These are phyloP conservation scores for Blastobotrys attinorum DNA, from an alignment of 805 yeast genomes.

Conservation along the genomic window DNA sequence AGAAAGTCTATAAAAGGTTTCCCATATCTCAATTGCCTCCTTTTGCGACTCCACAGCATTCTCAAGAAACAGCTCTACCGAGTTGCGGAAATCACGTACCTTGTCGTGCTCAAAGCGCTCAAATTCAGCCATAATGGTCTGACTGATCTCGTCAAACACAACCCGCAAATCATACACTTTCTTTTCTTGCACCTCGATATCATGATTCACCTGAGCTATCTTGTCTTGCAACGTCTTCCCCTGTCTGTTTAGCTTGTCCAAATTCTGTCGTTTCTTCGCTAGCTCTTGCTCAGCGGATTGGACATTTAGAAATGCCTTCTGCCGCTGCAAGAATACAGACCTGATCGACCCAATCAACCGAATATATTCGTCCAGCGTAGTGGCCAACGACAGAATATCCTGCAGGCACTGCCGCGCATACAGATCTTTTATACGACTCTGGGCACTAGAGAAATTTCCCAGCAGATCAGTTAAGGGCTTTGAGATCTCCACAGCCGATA, in stretches of 20 bases:
- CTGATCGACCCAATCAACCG: conserved; percentile 70
- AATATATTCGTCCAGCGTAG: conserved; percentile 80
- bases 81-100: conserved; percentile 75
- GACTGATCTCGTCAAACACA: conserved; percentile 56
- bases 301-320: conserved; percentile 43
- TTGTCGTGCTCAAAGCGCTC: conserved; percentile 63
- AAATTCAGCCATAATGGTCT: conserved; percentile 60
- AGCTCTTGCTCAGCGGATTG: conserved; percentile 40
- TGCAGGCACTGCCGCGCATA: conserved; percentile 73
- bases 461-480: conserved; percentile 56
- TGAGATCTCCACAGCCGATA: conserved; percentile 71
- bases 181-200: conserved; percentile 47
- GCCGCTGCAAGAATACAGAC: conserved; percentile 65
- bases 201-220: conserved; percentile 47
- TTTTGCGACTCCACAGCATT: conserved; percentile 88
- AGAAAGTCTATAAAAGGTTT: conserved; percentile 45
- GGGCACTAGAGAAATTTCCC: conserved; percentile 62
- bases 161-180: conserved; percentile 47
- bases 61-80: conserved; percentile 86
- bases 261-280: conserved; percentile 38
- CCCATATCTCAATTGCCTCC: conserved; percentile 49
- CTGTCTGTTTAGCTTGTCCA: conserved; percentile 39
- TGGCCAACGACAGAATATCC: conserved; percentile 78
- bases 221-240: conserved; percentile 57
- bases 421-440: conserved; percentile 60